Percentiles rank a stretch among this genome's conserved stretches.
Evolutionary conservation across 108 stramenopile genomes (phyloP).

Genomic region (Nitzschia putrida): DNA sequence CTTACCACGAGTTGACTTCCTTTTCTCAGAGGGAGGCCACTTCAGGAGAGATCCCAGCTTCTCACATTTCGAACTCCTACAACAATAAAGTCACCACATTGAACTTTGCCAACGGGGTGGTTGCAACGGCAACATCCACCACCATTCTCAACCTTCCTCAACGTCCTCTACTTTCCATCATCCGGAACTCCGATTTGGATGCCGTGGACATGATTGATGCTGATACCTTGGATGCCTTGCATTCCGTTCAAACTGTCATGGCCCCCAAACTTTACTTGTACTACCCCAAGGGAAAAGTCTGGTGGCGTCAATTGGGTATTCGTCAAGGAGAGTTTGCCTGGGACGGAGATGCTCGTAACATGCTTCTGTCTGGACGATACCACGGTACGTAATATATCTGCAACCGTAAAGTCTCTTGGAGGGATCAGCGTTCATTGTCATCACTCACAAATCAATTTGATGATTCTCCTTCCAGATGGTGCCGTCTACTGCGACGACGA

Average conservation of each 20-base stretch:
- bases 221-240: conserved; percentile 18
- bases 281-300: conserved; percentile 21
- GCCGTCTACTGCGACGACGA: conserved; percentile 20
- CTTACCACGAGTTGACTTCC: conserved; percentile 21
- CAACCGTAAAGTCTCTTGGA: neutral
- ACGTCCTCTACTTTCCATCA: conserved; percentile 25
- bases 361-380: conserved; percentile 34
- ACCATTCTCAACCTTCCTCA: conserved; percentile 38
- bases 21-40: neutral
- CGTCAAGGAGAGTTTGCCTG: conserved; percentile 25
- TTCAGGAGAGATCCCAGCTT: neutral
- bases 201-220: conserved; percentile 1
- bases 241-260: conserved; percentile 37
- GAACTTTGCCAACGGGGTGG: conserved; percentile 35
- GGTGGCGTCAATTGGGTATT: conserved; percentile 35
- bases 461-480: conserved; percentile 8
- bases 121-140: conserved; percentile 16
- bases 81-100: conserved; percentile 7
- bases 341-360: conserved; percentile 30
- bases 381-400: neutral
- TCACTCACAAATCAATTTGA: neutral
- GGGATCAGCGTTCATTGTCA: neutral
- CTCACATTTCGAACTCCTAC: neutral
- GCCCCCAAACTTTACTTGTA: conserved; percentile 41
- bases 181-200: conserved; percentile 24